Percentiles rank a stretch among this genome's conserved stretches.
phyloP scores from a whole-genome alignment of 176 grass and related monocot genomes.

The Bonia amplexicaulis region DNA sequence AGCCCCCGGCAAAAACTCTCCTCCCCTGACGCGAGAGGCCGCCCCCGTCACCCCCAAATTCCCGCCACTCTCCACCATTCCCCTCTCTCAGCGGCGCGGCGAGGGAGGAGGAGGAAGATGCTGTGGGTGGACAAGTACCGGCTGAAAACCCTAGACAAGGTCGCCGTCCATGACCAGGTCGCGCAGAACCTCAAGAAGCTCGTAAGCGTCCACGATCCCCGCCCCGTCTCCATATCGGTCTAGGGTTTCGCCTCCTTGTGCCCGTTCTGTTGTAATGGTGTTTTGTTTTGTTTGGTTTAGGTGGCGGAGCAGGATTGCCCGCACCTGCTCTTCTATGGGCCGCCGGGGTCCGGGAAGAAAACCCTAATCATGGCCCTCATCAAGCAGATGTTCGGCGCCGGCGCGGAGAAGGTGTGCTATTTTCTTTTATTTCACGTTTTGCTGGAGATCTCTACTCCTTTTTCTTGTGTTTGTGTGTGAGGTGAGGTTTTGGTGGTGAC shows the following conservation, averaged over 20 bases:
- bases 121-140: slow-evolving; percentile 99
- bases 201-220: slow-evolving; percentile 34
- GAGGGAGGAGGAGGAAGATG: slow-evolving; percentile 42
- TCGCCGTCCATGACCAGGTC: slow-evolving; percentile 79
- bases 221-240: neutral
- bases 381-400: slow-evolving; percentile 86
- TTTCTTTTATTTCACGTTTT: neutral
- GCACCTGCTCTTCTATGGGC: slow-evolving; percentile 92
- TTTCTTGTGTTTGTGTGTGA: neutral
- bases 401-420: slow-evolving; percentile 67
- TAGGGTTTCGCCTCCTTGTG: slow-evolving; percentile 19
- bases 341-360: slow-evolving; percentile 90
- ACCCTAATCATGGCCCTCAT: slow-evolving; percentile 96
- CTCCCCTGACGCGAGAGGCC: neutral
- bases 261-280: neutral
- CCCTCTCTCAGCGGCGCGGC: neutral
- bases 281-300: neutral
- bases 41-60: neutral
- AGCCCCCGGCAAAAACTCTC: neutral
- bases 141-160: slow-evolving; percentile 81
- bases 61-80: slow-evolving; percentile 37
- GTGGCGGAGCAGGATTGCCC: slow-evolving; percentile 96
- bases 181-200: slow-evolving; percentile 82
- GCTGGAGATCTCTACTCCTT: neutral
- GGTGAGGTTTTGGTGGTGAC: neutral